Percentiles rank a stretch among this genome's conserved stretches.
Evolutionary conservation across 441 rosid species (phyloP).

Genomic region (Erodium moschatum): DNA sequence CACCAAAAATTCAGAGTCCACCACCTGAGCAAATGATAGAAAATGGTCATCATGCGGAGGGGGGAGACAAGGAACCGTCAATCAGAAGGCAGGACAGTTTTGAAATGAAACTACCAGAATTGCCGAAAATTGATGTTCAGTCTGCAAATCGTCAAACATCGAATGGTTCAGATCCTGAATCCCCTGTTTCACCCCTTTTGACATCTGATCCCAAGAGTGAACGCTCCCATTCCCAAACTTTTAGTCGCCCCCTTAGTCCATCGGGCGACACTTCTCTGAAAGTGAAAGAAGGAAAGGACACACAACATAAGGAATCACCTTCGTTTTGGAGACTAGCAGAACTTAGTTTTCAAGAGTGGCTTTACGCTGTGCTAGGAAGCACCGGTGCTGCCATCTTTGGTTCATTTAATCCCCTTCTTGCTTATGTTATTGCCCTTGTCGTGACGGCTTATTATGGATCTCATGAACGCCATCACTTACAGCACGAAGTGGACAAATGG

Average conservation of each 20-base stretch:
- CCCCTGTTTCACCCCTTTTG: slow-evolving; percentile 93
- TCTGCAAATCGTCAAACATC: slow-evolving; percentile 51
- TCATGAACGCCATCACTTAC: slow-evolving; percentile 35
- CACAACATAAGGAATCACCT: slow-evolving; percentile 46
- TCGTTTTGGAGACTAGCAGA: slow-evolving; percentile 87
- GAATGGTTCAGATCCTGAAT: slow-evolving; percentile 84
- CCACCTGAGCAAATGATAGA: slow-evolving; percentile 63
- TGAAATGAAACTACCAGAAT: slow-evolving; percentile 82
- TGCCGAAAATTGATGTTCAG: slow-evolving; percentile 81
- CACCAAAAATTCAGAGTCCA: slow-evolving; percentile 61
- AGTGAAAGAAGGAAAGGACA: slow-evolving; percentile 42
- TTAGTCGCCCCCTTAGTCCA: slow-evolving; percentile 73
- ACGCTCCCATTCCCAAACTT: slow-evolving; percentile 95
- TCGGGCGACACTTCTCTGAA: slow-evolving; percentile 50
- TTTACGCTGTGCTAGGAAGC: slow-evolving; percentile 93
- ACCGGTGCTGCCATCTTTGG: slow-evolving; percentile 95
- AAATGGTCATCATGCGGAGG: slow-evolving; percentile 55
- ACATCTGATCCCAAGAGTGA: slow-evolving; percentile 95
- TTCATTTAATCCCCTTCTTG: slow-evolving; percentile 93
- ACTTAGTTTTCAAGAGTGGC: slow-evolving; percentile 95
- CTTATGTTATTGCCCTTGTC: slow-evolving; percentile 81
- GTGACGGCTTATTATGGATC: slow-evolving; percentile 60
- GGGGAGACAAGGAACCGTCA: slow-evolving; percentile 60
- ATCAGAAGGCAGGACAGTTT: slow-evolving; percentile 88
- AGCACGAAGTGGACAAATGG: slow-evolving; percentile 82